phyloP scores from a whole-genome alignment of 306 rosid species.

The Abrus precatorius region DNA sequence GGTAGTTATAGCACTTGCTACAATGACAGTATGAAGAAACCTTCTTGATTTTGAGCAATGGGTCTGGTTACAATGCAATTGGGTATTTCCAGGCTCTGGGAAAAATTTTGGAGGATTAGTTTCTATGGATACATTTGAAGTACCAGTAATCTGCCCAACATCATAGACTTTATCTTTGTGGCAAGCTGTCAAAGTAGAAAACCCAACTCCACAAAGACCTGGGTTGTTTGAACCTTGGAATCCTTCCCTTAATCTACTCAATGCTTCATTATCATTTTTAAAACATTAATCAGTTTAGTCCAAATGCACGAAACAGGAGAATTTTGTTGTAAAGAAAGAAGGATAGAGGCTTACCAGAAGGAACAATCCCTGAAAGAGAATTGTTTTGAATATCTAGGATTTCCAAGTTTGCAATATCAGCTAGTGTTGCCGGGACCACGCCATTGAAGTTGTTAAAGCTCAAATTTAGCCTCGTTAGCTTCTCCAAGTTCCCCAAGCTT shows the following conservation, averaged over 20 bases:
- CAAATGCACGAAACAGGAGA: constrained; percentile 1
- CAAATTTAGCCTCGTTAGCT: constrained; percentile 68
- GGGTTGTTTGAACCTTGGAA: constrained; percentile 75
- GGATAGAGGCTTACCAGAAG: constrained; percentile 65
- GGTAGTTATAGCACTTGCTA: constrained; percentile 56
- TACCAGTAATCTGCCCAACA: constrained; percentile 33
- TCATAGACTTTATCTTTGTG: neutral
- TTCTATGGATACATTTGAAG: constrained; percentile 42
- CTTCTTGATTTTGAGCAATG: constrained; percentile 63
- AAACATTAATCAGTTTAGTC: constrained; percentile 47
- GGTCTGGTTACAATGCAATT: constrained; percentile 54
- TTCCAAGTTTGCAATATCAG: constrained; percentile 56
- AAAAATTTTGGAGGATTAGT: constrained; percentile 37
- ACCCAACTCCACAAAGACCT: constrained; percentile 71
- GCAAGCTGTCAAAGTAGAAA: constrained; percentile 66
- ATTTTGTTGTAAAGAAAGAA: neutral
- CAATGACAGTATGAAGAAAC: constrained; percentile 58
- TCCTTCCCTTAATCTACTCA: constrained; percentile 61
- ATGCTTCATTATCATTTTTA: constrained; percentile 57
- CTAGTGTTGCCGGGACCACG: constrained; percentile 61
- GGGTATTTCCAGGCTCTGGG: constrained; percentile 56
- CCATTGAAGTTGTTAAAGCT: constrained; percentile 78
- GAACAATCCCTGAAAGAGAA: constrained; percentile 71
- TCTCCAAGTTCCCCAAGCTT: constrained; percentile 60
- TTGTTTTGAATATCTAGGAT: constrained; percentile 72